These are phyloP conservation scores for Flaveria floridana DNA, from an alignment of 140 eudicot species.

Conservation along the genomic window DNA sequence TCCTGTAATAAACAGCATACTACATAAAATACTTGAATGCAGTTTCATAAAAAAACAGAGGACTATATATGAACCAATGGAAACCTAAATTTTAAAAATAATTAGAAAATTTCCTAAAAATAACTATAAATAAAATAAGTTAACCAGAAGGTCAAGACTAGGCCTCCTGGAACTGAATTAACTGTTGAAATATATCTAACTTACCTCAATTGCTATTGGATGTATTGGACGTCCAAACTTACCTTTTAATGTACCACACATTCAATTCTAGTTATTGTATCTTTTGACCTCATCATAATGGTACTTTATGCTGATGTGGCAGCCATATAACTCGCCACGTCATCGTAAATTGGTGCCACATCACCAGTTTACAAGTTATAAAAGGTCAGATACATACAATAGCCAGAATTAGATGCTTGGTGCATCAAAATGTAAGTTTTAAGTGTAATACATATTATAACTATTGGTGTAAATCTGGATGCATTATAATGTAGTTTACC, in stretches of 20 bases:
- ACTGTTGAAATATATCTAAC: background rate
- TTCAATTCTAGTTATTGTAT: background rate
- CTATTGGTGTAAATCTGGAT: background rate
- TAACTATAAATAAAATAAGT: background rate
- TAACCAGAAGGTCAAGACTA: conserved; percentile 8
- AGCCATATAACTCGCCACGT: background rate
- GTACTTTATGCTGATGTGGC: background rate
- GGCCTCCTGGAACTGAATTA: background rate
- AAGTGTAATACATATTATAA: background rate
- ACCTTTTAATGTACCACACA: background rate
- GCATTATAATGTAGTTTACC: background rate
- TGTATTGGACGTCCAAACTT: conserved; percentile 1
- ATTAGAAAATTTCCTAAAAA: background rate
- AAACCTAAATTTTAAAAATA: background rate
- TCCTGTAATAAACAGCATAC: conserved; percentile 47
- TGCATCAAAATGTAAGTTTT: background rate
- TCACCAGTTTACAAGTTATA: conserved; percentile 3
- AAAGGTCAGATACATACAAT: background rate
- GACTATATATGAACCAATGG: background rate
- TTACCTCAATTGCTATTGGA: background rate
- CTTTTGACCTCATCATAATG: background rate
- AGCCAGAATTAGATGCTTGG: background rate
- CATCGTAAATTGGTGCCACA: background rate
- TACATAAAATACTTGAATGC: conserved; percentile 22
- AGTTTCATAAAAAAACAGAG: conserved; percentile 11